phyloP scores from a whole-genome alignment of 2,329 filamentous ascomycete species.

The Exophiala oligosperma region DNA sequence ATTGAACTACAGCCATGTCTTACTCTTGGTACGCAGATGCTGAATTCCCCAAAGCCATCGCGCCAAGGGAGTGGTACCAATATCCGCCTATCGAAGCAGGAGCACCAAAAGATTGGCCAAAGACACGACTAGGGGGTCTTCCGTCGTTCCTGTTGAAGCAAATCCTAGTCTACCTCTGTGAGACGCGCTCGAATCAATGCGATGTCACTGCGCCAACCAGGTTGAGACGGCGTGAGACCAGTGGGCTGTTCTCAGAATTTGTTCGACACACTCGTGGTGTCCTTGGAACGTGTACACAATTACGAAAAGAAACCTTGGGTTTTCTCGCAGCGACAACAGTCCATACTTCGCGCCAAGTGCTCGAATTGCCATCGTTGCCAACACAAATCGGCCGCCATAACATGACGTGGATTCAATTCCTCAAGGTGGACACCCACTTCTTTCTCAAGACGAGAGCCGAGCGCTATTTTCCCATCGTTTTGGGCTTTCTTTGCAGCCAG shows the following conservation, averaged over 20 bases:
- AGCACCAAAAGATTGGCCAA: background rate
- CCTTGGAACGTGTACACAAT: background rate
- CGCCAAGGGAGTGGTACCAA: background rate
- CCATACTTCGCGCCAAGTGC: background rate
- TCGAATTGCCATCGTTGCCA: background rate
- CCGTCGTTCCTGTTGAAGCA: background rate
- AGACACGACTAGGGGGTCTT: slow-evolving; percentile 2
- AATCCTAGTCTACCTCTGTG: background rate
- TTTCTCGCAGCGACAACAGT: background rate
- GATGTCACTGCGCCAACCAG: background rate
- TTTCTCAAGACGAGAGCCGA: background rate
- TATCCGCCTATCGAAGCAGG: slow-evolving; percentile 1
- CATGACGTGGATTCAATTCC: background rate
- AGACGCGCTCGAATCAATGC: background rate
- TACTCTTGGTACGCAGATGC: background rate
- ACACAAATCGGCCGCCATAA: background rate
- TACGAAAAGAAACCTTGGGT: background rate
- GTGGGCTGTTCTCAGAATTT: background rate
- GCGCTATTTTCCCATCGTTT: background rate
- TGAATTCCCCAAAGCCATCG: background rate
- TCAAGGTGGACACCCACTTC: background rate
- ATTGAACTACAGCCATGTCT: background rate
- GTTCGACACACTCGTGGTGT: background rate
- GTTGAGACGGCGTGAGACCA: background rate
- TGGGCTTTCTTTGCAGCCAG: background rate